Base-by-base conservation (phyloP, 345 rosid genomes). In the Salix koriyanagi region DNA sequence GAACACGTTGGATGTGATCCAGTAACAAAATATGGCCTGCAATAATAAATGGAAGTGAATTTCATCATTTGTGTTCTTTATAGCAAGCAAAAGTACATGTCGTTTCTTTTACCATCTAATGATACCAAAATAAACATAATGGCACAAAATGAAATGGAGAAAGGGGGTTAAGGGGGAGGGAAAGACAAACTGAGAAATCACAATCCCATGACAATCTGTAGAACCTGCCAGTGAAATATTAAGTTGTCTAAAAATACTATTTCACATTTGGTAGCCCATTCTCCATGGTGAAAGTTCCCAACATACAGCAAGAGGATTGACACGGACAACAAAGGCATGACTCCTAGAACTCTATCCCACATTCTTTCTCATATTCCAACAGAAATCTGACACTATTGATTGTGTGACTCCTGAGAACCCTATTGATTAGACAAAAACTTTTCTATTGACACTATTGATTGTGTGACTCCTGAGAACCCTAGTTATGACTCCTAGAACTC, bases 21-120 rank as follows among this genome's bases (percentile, higher is more conserved):
- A 91, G 74, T 92, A 94, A 79, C 97, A 91, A 80, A 92, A 91
- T 78, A 92, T 85, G 65, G 98, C 97, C 97, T 94, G 97, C 85
- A 78, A 30, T 64, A 61, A 76, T 64, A 70, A 66, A 14, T 39
- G 5, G 23, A 12, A 66, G 56, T 37, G n/a, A 54, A 60, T 58
- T 74, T 65, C 13, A 76, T 69, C 65, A 37, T 42, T 60, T 16
- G 41, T 41, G 60, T 46, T 46, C 50, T 28, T 69, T 19, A 42
- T 21, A 37, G 23, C 13, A 62, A n/a, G 30, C 66, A 62, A 25
- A 62, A n/a, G n/a, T n/a, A 13, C 6, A 11, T 62, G 13, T 62
- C 15, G 2, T n/a, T 62, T 12, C 13, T 12, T 12, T 46, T 13
- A 4, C 18, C 0, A 46, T 46, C 25, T 41, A 52, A 25, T 23